phyloP scores from a whole-genome alignment of 345 rosid genomes.

The Heritiera littoralis region DNA sequence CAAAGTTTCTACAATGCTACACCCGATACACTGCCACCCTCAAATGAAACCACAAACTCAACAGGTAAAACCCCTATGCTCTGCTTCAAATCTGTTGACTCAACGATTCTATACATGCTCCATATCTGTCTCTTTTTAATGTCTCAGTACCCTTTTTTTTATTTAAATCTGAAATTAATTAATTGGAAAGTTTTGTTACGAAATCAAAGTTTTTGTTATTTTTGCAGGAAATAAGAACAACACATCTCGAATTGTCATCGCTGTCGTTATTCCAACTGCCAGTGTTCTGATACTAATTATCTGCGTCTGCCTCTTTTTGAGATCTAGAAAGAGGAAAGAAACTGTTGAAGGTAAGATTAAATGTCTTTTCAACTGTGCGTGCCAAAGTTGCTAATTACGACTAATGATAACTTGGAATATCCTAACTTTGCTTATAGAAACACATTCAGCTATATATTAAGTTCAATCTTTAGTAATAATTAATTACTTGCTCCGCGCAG shows the following conservation, averaged over 20 bases:
- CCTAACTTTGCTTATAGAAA: no score
- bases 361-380: background rate
- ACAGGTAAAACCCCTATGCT: background rate
- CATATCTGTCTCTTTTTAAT: no score
- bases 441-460: background rate
- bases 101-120: background rate
- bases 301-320: background rate
- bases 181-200: background rate
- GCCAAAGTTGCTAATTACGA: no score
- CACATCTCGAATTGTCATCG: slow-evolving; percentile 1
- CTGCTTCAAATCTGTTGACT: background rate
- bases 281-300: background rate
- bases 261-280: background rate
- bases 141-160: no score
- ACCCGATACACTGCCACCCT: background rate
- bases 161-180: no score
- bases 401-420: background rate
- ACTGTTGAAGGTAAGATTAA: background rate
- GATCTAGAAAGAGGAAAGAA: background rate
- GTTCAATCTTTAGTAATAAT: no score
- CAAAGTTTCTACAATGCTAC: slow-evolving; percentile 21
- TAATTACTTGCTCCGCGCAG: background rate
- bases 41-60: background rate
- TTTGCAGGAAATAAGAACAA: slow-evolving; percentile 12
- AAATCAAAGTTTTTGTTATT: background rate